Evolutionary conservation across 306 rosid genomes (phyloP).

Genomic region (Cucumis melo): DNA sequence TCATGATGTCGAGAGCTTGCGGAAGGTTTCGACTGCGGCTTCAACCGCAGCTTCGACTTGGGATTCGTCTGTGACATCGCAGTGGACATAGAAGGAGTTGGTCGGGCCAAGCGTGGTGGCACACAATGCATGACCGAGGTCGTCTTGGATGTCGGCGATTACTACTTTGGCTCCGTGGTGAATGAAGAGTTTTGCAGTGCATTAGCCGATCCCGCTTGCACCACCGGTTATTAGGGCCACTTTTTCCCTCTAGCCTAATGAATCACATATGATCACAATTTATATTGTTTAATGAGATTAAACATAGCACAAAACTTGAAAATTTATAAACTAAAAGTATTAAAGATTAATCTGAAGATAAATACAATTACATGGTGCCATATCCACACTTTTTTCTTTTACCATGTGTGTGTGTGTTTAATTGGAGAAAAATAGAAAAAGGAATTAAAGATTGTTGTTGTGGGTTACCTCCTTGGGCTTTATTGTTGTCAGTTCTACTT

Average conservation of each 20-base stretch:
- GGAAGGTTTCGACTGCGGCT: slow-evolving; percentile 17
- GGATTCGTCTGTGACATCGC: slow-evolving; percentile 58
- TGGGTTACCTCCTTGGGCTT: background rate
- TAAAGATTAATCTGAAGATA: no score
- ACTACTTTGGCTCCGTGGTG: slow-evolving; percentile 54
- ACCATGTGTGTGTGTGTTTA: no score
- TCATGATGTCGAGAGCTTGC: slow-evolving; percentile 67
- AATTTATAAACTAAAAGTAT: no score
- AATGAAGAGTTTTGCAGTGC: slow-evolving; percentile 38
- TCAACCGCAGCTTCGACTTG: slow-evolving; percentile 40
- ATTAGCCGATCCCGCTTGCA: slow-evolving; percentile 69
- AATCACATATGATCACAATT: no score
- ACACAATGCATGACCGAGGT: slow-evolving; percentile 23
- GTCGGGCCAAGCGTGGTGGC: slow-evolving; percentile 22
- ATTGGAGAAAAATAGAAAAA: no score
- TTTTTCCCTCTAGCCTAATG: slow-evolving; percentile 55
- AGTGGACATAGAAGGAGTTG: slow-evolving; percentile 29
- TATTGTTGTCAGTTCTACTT: background rate
- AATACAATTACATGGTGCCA: no score
- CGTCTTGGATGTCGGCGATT: slow-evolving; percentile 67
- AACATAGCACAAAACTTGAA: no score
- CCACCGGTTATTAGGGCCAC: slow-evolving; percentile 80
- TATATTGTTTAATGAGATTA: no score
- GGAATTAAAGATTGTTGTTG: background rate
- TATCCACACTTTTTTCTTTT: no score